Conservation (phyloP, 2,329 filamentous ascomycete species). For the Fusarium buharicum region DNA sequence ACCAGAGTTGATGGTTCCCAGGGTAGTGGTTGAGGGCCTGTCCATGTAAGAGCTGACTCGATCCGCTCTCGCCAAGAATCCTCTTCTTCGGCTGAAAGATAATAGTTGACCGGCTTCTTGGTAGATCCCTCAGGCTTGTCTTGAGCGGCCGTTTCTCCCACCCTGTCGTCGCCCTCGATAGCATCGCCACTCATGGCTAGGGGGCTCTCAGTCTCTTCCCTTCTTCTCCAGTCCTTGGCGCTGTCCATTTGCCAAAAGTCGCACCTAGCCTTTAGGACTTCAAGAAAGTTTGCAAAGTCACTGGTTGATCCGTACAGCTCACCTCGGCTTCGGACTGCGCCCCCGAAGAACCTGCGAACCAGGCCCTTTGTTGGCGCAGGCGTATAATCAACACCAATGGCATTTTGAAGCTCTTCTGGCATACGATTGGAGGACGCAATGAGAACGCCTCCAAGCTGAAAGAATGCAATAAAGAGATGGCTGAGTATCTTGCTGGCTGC, state of each 20-base stretch:
- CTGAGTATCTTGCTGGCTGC: constrained; percentile 82
- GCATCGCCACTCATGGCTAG: constrained; percentile 3
- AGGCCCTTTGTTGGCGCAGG: constrained; percentile 65
- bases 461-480: constrained; percentile 81
- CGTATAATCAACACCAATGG: constrained; percentile 75
- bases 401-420: constrained; percentile 83
- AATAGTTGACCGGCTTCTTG: constrained; percentile 48
- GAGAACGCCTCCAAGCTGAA: constrained; percentile 82
- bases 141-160: constrained; percentile 10
- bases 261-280: constrained; percentile 79
- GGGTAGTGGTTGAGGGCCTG: constrained; percentile 32
- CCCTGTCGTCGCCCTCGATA: neutral
- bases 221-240: constrained; percentile 74
- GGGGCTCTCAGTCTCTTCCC: constrained; percentile 53
- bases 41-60: constrained; percentile 40
- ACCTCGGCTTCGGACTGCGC: constrained; percentile 51
- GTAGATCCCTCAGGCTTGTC: constrained; percentile 26
- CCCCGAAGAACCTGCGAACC: constrained; percentile 60
- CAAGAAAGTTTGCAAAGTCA: constrained; percentile 80
- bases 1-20: constrained; percentile 59
- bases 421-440: constrained; percentile 85
- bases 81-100: constrained; percentile 44
- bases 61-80: constrained; percentile 46
- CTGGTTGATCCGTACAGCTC: constrained; percentile 69
- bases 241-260: constrained; percentile 89